phyloP scores from a whole-genome alignment of 176 grass and related monocot genomes.

The Triticum dicoccoides region DNA sequence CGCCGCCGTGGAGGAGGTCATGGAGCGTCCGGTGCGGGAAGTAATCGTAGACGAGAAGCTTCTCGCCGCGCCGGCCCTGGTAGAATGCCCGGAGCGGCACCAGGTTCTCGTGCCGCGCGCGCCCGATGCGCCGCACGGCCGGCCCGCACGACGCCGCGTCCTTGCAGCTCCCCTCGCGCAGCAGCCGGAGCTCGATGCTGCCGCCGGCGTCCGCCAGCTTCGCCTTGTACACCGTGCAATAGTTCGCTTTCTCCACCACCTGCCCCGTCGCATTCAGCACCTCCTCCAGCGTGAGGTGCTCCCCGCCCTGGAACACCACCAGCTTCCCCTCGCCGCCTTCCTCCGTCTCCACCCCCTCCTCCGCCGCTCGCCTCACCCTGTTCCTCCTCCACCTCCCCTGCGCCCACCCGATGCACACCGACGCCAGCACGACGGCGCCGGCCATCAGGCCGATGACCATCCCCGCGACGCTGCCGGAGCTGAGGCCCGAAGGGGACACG shows the following conservation, averaged over 20 bases:
- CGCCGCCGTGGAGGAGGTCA: not conserved
- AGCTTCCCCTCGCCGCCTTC: not conserved
- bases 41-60: not conserved
- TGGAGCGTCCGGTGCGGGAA: not conserved
- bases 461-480: not conserved
- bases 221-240: not conserved
- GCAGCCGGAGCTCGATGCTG: conserved; percentile 36
- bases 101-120: conserved; percentile 69
- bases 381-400: not conserved
- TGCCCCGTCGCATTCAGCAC: not conserved
- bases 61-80: conserved; percentile 9
- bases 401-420: not conserved
- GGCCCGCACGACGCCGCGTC: conserved; percentile 44
- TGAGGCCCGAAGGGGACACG: not conserved
- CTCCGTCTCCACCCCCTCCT: not conserved
- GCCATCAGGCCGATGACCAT: not conserved
- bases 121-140: conserved; percentile 50
- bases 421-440: not conserved
- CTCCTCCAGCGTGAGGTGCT: not conserved
- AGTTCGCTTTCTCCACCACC: not conserved
- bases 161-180: conserved; percentile 64
- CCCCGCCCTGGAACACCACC: not conserved
- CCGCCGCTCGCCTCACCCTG: not conserved
- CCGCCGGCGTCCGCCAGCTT: not conserved
- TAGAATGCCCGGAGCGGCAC: conserved; percentile 66